Evolutionary conservation across 2,329 filamentous ascomycete genomes (phyloP).

Genomic region (Fusarium abutilonis): DNA sequence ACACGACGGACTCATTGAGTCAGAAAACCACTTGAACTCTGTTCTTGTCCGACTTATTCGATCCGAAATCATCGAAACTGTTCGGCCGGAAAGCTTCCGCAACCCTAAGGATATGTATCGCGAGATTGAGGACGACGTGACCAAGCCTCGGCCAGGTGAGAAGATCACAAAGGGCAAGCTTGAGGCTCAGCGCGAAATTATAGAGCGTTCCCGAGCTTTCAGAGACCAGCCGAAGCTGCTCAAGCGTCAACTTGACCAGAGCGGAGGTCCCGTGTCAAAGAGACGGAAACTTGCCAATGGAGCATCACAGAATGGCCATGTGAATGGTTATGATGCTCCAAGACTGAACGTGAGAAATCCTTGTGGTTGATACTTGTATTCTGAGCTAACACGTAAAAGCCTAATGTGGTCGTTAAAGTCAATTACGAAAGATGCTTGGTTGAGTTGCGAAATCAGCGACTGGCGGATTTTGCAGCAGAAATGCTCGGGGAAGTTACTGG

Average conservation of each 20-base stretch:
- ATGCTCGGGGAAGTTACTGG: constrained; percentile 78
- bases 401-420: constrained; percentile 77
- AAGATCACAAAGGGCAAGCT: constrained; percentile 69
- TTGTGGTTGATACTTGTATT: background rate
- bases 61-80: constrained; percentile 73
- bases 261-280: constrained; percentile 57
- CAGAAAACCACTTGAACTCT: constrained; percentile 60
- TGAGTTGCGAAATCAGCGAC: constrained; percentile 79
- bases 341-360: constrained; percentile 63
- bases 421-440: constrained; percentile 89
- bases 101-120: constrained; percentile 69
- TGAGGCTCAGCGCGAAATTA: constrained; percentile 67
- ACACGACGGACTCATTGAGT: constrained; percentile 53
- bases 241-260: constrained; percentile 62
- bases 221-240: constrained; percentile 62
- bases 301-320: constrained; percentile 42
- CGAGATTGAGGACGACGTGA: constrained; percentile 71
- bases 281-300: constrained; percentile 65
- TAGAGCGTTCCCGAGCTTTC: constrained; percentile 62
- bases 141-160: constrained; percentile 57
- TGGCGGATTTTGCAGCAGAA: constrained; percentile 77
- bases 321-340: constrained; percentile 53
- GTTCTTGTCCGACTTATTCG: constrained; percentile 66
- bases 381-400: constrained; percentile 59
- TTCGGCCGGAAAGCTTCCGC: constrained; percentile 65